Base-by-base conservation (phyloP, 768 basidiomycete genomes). In the Russula compacta region DNA sequence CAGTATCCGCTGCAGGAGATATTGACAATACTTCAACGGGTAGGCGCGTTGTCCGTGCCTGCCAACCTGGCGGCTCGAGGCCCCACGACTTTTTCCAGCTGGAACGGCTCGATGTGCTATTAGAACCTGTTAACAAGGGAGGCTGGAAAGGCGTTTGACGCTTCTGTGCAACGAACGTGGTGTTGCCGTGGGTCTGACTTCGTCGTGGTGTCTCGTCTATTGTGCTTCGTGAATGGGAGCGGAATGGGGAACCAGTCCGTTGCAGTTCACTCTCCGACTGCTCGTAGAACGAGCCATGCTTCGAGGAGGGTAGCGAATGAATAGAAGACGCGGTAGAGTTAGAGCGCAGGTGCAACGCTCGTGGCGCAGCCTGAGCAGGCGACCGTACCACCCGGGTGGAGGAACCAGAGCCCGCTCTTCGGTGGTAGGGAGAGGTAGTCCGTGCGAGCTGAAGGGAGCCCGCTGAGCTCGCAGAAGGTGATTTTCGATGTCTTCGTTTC, bases 1-100 rank as follows among this genome's bases (percentile, higher is more conserved):
- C 71, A 1, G 75, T 63, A 38, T 66, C 77, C 68, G 39, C 67
- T 62, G 53, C 66, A 73, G 29, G 85, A 1, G 81, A 86, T 49
- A 91, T 80, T n/a, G 82, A 80, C 12, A 91, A 76, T 9, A 91
- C 87, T 70, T 92, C 90, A 33, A 91, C 77, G 0, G 91, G 87
- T 5, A 85, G 72, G 67, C 85, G 85, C 12, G 83, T 75, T 6
- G 81, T 78, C 36, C 73, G 73, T n/a, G 75, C 78, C 53, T 88
- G 85, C 89, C 89, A 92, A 17, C 89, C 90, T 21, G 90, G 89
- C 6, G 90, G 91, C 67, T 92, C 89, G 33, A 85, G 74, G 0
- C 91, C 91, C 91, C 91, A 93, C 7, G 86, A 82, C 71, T 90
- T 91, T 77, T 89, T 92, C 91, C 91, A 93, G 69, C 87, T 87